A percentile compares a stretch with the other conserved stretches of the same genome.
Conservation (phyloP, 2,329 filamentous ascomycete genomes). For the Epichloe scottii region DNA sequence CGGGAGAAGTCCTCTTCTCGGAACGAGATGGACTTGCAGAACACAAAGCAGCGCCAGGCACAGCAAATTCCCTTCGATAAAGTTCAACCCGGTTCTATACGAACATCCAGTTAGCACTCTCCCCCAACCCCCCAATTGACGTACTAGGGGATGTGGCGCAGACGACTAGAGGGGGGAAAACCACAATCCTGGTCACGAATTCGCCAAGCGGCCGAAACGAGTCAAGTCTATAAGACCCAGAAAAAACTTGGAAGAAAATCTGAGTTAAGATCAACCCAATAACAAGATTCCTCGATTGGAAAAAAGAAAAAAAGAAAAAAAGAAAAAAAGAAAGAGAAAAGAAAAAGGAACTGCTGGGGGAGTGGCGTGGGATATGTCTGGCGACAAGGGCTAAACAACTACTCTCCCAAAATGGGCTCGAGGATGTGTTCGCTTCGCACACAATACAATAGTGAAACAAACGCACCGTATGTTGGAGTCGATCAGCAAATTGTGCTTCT, state of each 20-base stretch:
- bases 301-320: neutral
- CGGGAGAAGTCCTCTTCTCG: neutral
- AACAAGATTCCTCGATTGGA: neutral
- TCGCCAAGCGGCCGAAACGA: neutral
- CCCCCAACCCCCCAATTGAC: neutral
- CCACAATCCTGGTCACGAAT: neutral
- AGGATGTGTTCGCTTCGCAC: neutral
- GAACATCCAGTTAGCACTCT: conserved; percentile 4
- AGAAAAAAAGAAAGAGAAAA: neutral
- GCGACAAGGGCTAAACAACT: neutral
- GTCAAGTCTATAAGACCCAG: neutral
- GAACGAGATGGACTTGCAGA: neutral
- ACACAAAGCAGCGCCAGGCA: neutral
- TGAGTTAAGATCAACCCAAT: neutral
- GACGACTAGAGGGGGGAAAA: neutral
- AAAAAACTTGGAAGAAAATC: neutral
- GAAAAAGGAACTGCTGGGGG: too few relatives aligned
- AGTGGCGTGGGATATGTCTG: neutral
- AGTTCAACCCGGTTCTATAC: conserved; percentile 1
- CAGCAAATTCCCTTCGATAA: neutral
- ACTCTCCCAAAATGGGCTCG: neutral
- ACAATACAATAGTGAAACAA: neutral
- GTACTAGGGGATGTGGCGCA: conserved; percentile 4
- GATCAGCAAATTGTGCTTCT: neutral
- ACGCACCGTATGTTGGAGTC: neutral